Base-by-base conservation (phyloP, 306 rosid species). In the Malus orientalis region DNA sequence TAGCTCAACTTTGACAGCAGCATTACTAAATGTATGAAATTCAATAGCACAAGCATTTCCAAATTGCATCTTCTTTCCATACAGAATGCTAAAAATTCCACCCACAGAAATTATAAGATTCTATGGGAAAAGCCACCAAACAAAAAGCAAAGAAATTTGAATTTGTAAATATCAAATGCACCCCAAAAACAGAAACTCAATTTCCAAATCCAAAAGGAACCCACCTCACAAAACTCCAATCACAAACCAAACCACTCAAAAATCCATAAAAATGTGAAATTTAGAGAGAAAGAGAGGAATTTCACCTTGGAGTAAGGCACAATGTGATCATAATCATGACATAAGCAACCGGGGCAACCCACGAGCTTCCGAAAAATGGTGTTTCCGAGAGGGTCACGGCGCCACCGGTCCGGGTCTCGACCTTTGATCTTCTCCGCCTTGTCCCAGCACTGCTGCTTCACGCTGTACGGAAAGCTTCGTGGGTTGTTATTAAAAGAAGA, bases 371-470 rank as follows among this genome's bases (percentile, higher is more conserved):
- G 88, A 69, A 92, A 96, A 54, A 92, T 80, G 15, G 12, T 86
- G 83, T 92, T 95, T 32, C 97, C 99, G 15, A 95, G 87, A 0
- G 89, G 67, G 72, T 95, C 99, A 59, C 97, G 86, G 55, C 99
- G 92, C 99, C 97, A 92, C 4, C 99, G 89, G 38, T 84, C 89
- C 3, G 97, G 97, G 89, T 95, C 97, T 44, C 99, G 85, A 47
- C 99, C 99, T 78, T 58, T 91, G 65, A 95, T 80, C 86, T 88
- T 91, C 23, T 90, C 92, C 2, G 97, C 96, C 84, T 92, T 95
- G 19, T 88, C 91, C 97, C 99, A 92, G 78, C 99, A 95, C 81
- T 84, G 84, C 80, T 92, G 92, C 81, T 90, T 92, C 59, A 95
- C 91, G 25, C 55, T 86, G 85, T 85, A 65, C 0, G 97, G 92